Base-by-base conservation (phyloP, 805 yeast species). In the Starmerella powellii region DNA sequence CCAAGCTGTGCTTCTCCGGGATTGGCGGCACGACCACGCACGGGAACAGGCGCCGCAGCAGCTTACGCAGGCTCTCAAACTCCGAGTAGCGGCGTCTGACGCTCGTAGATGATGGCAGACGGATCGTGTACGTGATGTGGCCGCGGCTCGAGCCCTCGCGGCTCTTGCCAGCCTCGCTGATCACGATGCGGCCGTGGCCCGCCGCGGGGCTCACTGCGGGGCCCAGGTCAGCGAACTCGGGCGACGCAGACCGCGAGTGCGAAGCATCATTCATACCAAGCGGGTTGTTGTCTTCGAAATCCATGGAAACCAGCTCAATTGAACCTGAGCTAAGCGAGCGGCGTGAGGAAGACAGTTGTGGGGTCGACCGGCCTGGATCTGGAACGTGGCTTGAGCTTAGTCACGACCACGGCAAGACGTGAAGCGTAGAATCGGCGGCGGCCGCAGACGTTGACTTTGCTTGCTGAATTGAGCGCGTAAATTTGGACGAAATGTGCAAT, bases 21-120 rank as follows among this genome's bases (percentile, higher is more conserved):
- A 91, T 88, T 1, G 97, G 96, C 6, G 98, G 98, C 4, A 91
- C 74, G 3, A 91, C 72, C 3, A 77, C 58, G 3, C 91, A 75
- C 3, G 98, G 96, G 49, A 80, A 80, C 30, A 83, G 63, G 51
- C 79, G 76, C 3, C 76, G 66, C 18, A 91, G 65, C 4, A 80
- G 71, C 31, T 74, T 78, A 47, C 95, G 68, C 34, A 91, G 67
- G 38, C 82, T 74, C 55, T 84, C 95, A 58, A 91, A 91, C 58
- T 91, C 98, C 27, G 94, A 80, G 59, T 91, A 91, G 34, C 97
- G 68, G 53, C 98, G 67, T 37, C 87, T 74, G 4, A 85, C 87
- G 13, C 70, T 65, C 26, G 74, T 57, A 32, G 73, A 78, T n/a
- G 77, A 64, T 10, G 45, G 40, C 35, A 74, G 64, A 47, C 72